A percentile compares a stretch with the other conserved stretches of the same genome.
These are phyloP conservation scores for Piromyces finnis DNA, from an alignment of 192 early-diverging fungal genomes.

Conservation along the genomic window DNA sequence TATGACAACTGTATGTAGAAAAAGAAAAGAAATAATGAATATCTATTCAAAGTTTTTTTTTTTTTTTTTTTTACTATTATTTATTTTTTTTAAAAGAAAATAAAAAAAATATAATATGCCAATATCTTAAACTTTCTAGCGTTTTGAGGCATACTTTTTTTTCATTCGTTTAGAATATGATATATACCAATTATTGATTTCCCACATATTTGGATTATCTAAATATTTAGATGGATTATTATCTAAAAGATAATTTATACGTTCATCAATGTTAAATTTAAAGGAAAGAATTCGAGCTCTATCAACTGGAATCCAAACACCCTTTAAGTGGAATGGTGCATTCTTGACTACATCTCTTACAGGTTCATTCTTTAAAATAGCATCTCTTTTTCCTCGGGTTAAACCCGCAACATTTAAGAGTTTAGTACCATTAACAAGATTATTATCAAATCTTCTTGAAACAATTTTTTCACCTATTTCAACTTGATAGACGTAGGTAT, in stretches of 20 bases:
- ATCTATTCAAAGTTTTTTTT: too few species aligned
- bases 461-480: not conserved
- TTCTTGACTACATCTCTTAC: conserved; percentile 69
- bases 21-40: too few species aligned
- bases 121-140: too few species aligned
- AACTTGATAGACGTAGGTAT: not conserved
- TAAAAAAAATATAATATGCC: too few species aligned
- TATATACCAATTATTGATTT: not conserved
- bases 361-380: conserved; percentile 73
- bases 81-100: too few species aligned
- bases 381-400: conserved; percentile 71
- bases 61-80: too few species aligned
- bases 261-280: not conserved
- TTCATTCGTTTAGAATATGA: not conserved
- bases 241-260: not conserved
- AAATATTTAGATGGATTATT: not conserved
- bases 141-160: not conserved
- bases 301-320: conserved; percentile 39
- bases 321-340: conserved; percentile 72
- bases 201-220: not conserved
- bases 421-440: conserved; percentile 77
- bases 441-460: conserved; percentile 36
- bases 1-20: too few species aligned
- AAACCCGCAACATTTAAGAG: conserved; percentile 71
- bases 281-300: not conserved